A percentile compares a stretch with the other conserved stretches of the same genome.
phyloP scores from a whole-genome alignment of 192 early-diverging fungal genomes.

The Kappamyces sp. region DNA sequence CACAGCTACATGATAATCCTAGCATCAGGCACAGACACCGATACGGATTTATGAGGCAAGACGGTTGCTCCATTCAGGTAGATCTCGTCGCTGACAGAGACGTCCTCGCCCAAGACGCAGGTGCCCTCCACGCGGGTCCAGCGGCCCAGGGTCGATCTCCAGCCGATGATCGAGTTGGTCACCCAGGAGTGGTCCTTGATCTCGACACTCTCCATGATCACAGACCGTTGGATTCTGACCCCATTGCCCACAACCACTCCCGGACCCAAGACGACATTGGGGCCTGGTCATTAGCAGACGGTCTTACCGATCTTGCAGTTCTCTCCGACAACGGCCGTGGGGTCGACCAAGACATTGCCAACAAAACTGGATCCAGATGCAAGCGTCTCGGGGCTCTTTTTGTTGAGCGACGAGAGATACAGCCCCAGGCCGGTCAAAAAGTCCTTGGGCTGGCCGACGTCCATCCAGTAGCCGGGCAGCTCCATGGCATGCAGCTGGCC shows the following conservation, averaged over 20 bases:
- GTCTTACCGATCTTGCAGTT: conserved; percentile 96
- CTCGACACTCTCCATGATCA: conserved; percentile 75
- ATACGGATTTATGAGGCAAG: conserved; percentile 47
- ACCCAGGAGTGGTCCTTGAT: conserved; percentile 92
- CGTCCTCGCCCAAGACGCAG: conserved; percentile 96
- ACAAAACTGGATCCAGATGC: conserved; percentile 51
- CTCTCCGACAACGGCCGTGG: conserved; percentile 86
- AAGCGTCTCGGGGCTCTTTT: conserved; percentile 67
- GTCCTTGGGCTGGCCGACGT: conserved; percentile 99
- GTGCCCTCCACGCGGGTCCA: conserved; percentile 93
- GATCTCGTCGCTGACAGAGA: conserved; percentile 82
- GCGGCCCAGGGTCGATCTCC: conserved; percentile 89
- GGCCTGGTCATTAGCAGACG: no score
- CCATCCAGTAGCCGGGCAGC: conserved; percentile 97
- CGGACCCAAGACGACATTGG: conserved; percentile 94
- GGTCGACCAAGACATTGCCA: conserved; percentile 90
- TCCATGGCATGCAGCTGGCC: conserved; percentile 85
- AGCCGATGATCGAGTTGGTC: conserved; percentile 85
- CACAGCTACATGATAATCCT: conserved; percentile 32
- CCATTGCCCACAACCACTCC: conserved; percentile 87
- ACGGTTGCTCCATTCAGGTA: conserved; percentile 42
- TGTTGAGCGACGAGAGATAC: conserved; percentile 78
- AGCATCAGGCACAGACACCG: conserved; percentile 25
- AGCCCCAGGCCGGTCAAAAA: conserved; percentile 92
- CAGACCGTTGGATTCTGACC: conserved; percentile 82